phyloP scores from a whole-genome alignment of 495 filamentous ascomycete species.

The Gamarada debralockiae region DNA sequence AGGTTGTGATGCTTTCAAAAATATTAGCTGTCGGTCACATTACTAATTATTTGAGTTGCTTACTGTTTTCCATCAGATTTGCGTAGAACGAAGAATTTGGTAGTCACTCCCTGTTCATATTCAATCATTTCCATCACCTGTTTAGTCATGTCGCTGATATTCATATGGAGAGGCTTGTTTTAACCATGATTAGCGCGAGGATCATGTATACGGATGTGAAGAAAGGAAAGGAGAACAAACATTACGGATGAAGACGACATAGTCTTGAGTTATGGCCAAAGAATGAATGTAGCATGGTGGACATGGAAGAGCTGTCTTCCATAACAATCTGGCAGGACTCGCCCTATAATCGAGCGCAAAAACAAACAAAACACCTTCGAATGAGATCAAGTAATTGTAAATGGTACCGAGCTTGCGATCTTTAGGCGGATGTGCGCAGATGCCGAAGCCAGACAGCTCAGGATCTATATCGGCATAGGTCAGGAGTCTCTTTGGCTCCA shows the following conservation, averaged over 20 bases:
- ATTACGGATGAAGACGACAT: too few relatives aligned
- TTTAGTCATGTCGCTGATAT: too few relatives aligned
- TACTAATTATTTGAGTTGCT: neutral
- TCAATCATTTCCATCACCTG: slow-evolving; percentile 11
- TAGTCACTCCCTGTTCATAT: neutral
- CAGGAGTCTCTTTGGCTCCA: slow-evolving; percentile 6
- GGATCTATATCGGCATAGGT: slow-evolving; percentile 4
- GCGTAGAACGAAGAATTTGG: neutral
- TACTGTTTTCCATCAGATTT: slow-evolving; percentile 8
- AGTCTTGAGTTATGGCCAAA: too few relatives aligned
- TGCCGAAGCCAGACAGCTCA: slow-evolving; percentile 4
- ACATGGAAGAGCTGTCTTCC: too few relatives aligned
- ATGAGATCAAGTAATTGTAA: slow-evolving; percentile 6
- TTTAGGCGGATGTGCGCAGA: slow-evolving; percentile 6
- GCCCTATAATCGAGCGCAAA: slow-evolving; percentile 4
- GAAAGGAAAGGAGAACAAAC: too few relatives aligned
- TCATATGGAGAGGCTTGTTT: too few relatives aligned
- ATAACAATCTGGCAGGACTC: slow-evolving; percentile 2
- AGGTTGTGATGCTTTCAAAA: slow-evolving; percentile 1
- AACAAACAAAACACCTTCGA: slow-evolving; percentile 2
- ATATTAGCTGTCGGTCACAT: neutral
- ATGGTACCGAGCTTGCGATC: slow-evolving; percentile 1
- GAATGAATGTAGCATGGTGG: too few relatives aligned
- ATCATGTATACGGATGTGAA: too few relatives aligned
- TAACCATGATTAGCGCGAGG: too few relatives aligned